Base-by-base conservation (phyloP, 2,329 filamentous ascomycete species). In the Paecilomyces formosus region DNA sequence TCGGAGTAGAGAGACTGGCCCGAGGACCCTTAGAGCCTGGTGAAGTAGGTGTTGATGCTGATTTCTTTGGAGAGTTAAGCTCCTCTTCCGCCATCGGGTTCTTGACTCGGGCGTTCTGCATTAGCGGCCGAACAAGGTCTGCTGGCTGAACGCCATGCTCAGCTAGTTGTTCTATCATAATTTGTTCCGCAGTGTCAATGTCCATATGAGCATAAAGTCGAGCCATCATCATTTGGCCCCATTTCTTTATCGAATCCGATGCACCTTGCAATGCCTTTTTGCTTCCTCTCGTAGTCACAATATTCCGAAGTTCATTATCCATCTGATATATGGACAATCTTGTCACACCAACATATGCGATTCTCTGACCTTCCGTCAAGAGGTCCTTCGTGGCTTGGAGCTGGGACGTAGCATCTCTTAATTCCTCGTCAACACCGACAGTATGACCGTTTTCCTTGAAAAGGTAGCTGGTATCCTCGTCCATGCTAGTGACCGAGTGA, bases 181-280 rank as follows among this genome's bases (percentile, higher is more conserved):
- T 81, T 78, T 99, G 94, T 75, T 99, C 94, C 59, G 75, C 74
- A 33, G 88, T 80, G 68, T 87, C 92, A 68, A 99, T 95, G 60
- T 99, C 94, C 94, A 99, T 99, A 74, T 99, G 94, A 12, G 85
- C 80, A 72, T 97, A 99, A 12, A 99, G 74, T 24, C 93, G 86
- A 60, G 97, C 86, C 92, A 99, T 99, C 83, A 96, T 96, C 78
- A 95, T 95, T 73, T 99, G 94, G 58, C 89, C 87, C 93, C 93
- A 99, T 89, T 97, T 97, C 74, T 88, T 88, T 78, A 90, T 88
- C 35, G 87, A 84, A 72, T 97, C 94, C 11, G 86, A 78, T 0
- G 89, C 85, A 61, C 88, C 77, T 30, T 84, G 81, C 11, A 92
- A 72, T 51, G 86, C 79, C 72, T 93, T 97, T 74, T 88, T 94